phyloP scores from a whole-genome alignment of 1,284 basidiomycete species.

The Schizopora paradoxa region DNA sequence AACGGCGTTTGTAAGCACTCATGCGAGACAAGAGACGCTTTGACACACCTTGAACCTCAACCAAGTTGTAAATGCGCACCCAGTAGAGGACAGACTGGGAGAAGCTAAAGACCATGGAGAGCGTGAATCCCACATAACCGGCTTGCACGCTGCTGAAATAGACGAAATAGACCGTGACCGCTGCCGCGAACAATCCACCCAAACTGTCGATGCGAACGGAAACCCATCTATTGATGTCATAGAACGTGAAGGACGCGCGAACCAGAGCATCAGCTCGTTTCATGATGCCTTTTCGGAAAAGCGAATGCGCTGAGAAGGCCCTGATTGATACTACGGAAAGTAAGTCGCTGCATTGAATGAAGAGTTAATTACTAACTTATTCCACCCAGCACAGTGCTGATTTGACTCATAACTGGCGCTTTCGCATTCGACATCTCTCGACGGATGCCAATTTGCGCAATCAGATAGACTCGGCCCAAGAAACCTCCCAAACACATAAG shows the following conservation, averaged over 20 bases:
- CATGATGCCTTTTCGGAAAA: slow-evolving; percentile 18
- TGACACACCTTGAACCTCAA: slow-evolving; percentile 19
- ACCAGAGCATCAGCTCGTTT: slow-evolving; percentile 20
- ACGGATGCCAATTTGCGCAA: slow-evolving; percentile 20
- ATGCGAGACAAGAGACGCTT: neutral
- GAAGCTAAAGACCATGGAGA: slow-evolving; percentile 15
- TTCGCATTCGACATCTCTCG: slow-evolving; percentile 31
- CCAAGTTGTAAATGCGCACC: slow-evolving; percentile 19
- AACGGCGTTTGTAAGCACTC: neutral
- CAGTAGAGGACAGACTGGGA: slow-evolving; percentile 14
- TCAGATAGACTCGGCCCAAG: slow-evolving; percentile 23
- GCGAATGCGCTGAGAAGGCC: slow-evolving; percentile 22
- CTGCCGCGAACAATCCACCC: slow-evolving; percentile 18
- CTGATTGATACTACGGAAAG: slow-evolving; percentile 27
- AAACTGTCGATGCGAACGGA: slow-evolving; percentile 17
- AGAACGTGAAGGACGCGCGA: slow-evolving; percentile 19
- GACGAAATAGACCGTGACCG: slow-evolving; percentile 18
- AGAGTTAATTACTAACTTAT: slow-evolving; percentile 21
- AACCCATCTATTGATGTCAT: slow-evolving; percentile 23
- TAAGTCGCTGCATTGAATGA: neutral
- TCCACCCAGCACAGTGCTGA: slow-evolving; percentile 37
- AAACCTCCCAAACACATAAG: slow-evolving; percentile 14
- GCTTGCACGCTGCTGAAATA: slow-evolving; percentile 15
- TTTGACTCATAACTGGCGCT: slow-evolving; percentile 39
- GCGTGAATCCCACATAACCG: slow-evolving; percentile 19